Evolutionary conservation across 176 grass and related monocot genomes (phyloP), one percentile per base, ranked within the genome.

Genomic region (Tuctoria greenei): DNA sequence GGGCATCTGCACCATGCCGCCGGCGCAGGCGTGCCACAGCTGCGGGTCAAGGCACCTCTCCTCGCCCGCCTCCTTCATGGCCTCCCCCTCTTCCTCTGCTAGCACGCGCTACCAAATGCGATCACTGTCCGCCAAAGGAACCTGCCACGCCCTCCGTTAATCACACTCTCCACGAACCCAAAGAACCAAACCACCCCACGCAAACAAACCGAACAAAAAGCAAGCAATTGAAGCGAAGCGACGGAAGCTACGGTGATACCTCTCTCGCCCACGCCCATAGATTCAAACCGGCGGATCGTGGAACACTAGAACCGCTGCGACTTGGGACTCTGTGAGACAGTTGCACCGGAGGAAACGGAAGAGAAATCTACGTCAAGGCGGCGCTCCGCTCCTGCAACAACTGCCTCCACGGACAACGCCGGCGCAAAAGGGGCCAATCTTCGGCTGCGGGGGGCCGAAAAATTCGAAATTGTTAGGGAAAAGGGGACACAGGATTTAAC

Each of bases 11-110:
- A 93, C 89, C 91, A 87, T 92, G 75, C 83, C 82, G 16, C 95
- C 95, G n/a, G 95, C 91, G 76, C 89, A 98, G 3, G 95, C 89
- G 49, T 94, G 87, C 96, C 96, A 99, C 4, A 99, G 75, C 61
- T 95, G 92, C 65, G 87, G 90, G 74, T 95, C 96, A 45, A 99
- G 77, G 74, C 88, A 93, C 77, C 65, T 71, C 46, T 80, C 81
- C 39, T 72, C 77, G 26, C 26, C 54, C 51, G 36, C 49, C 45
- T 75, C 76, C 81, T 59, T 80, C 86, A 80, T 84, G 25, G 25
- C 16, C 13, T 8, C 74, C 16, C 17, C 66, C 38, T 35, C 55
- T 28, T 20, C 34, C 31, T 20, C 47, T 1, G 45, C 4, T 13
- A 47, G 45, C 45, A 12, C 66, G 3, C 67, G 20, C 31, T 37